phyloP scores from a whole-genome alignment of 108 stramenopile genomes.

The Conticribra guillardii region DNA sequence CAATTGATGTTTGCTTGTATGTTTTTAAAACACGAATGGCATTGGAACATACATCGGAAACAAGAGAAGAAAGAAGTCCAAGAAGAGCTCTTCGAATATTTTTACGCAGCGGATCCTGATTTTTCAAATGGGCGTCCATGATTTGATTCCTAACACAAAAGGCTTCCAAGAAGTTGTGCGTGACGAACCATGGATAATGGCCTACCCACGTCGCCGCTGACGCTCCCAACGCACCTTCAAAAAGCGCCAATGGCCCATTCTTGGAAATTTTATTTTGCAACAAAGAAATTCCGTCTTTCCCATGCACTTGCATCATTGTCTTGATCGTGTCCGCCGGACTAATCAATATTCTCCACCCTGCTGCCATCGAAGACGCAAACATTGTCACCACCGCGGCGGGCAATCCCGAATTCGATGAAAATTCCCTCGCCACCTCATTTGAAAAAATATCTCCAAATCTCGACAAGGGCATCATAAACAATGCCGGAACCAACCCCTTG shows the following conservation, averaged over 20 bases:
- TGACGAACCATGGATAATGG: slow-evolving; percentile 91
- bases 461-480: slow-evolving; percentile 78
- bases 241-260: slow-evolving; percentile 70
- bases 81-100: slow-evolving; percentile 59
- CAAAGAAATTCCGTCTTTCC: slow-evolving; percentile 64
- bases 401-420: slow-evolving; percentile 24
- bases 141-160: slow-evolving; percentile 64
- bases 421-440: slow-evolving; percentile 68
- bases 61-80: slow-evolving; percentile 71
- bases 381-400: slow-evolving; percentile 57
- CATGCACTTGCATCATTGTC: slow-evolving; percentile 89
- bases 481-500: slow-evolving; percentile 72
- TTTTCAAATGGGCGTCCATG: slow-evolving; percentile 55
- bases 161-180: slow-evolving; percentile 81
- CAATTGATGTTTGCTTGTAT: slow-evolving; percentile 84
- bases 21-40: slow-evolving; percentile 90
- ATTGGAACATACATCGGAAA: slow-evolving; percentile 83
- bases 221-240: slow-evolving; percentile 82
- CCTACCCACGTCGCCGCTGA: slow-evolving; percentile 79
- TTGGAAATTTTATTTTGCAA: slow-evolving; percentile 58
- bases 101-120: slow-evolving; percentile 41
- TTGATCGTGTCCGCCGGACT: slow-evolving; percentile 89
- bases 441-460: slow-evolving; percentile 88
- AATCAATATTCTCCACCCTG: slow-evolving; percentile 80
- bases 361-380: slow-evolving; percentile 79